Base-by-base conservation (phyloP, 2,329 filamentous ascomycete species). In the Pestalotiopsis sp. region DNA sequence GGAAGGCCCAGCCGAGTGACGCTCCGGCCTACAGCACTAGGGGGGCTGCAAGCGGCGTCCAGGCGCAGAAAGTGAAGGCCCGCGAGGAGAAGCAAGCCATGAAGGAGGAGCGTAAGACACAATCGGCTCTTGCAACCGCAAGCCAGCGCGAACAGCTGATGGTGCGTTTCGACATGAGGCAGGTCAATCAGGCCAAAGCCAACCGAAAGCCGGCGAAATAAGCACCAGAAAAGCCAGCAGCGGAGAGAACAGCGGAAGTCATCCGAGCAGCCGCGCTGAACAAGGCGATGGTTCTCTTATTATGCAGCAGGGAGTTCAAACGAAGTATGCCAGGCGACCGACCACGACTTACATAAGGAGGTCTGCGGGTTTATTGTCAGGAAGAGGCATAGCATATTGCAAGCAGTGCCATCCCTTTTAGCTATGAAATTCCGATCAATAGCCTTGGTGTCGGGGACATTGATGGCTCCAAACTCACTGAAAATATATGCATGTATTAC, bases 61-160 rank as follows among this genome's bases (percentile, higher is more conserved):
- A 56, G 63, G 6, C 25, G 27, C 45, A 25, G 27, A 58, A 56
- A 20, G 14, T 23, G 0, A 27, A 57, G 45, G 25, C 52, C 20
- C 63, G 49, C 25, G 36, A 66, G 41, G 9, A 57, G 49, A 65
- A 52, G 62, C 23, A 25, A 13, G 63, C 63, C n/a, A 13, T 3
- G n/a, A 56, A n/a, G 25, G 36, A 20, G 13, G 39, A 56, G 17
- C 41, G 36, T 23, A 27, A 4, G 14, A 57, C 57, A 31, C 25
- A 66, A 7, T 36, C 41, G 23, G 23, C 57, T 27, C 23, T 66
- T 39, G 63, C 36, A 5, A 57, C 25, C 23, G 41, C 52, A 39
- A 45, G 31, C 12, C 23, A 58, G n/a, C 63, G 63, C 63, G 63
- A 66, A 27, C 57, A 57, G 20, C 41, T 56, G n/a, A 66, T 66